Percentiles rank a stretch among this genome's conserved stretches.
Conservation (phyloP, 2,329 filamentous ascomycete species). For the Lomentospora prolificans region DNA sequence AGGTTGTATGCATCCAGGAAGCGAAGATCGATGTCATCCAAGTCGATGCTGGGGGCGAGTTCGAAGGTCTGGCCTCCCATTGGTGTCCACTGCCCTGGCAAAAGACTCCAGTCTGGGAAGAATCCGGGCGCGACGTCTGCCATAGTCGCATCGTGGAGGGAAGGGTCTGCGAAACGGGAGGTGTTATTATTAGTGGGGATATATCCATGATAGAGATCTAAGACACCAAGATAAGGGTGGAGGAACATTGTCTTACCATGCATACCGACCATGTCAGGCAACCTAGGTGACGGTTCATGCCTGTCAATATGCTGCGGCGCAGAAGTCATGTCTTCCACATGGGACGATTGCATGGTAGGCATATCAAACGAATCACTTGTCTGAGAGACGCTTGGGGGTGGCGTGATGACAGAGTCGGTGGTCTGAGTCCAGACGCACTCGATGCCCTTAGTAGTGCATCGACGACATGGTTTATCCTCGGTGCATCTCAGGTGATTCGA, state of each 20-base stretch:
- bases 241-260: neutral
- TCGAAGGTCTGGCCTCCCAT: neutral
- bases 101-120: conserved; percentile 15
- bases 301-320: neutral
- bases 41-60: conserved; percentile 14
- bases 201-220: too few relatives aligned
- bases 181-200: too few relatives aligned
- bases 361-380: neutral
- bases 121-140: neutral
- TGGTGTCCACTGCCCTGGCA: conserved; percentile 10
- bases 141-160: neutral
- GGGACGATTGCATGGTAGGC: neutral
- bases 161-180: neutral
- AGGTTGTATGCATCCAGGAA: conserved; percentile 23
- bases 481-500: conserved; percentile 45
- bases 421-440: conserved; percentile 27
- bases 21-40: conserved; percentile 21
- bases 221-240: too few relatives aligned
- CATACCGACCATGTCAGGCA: neutral
- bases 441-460: conserved; percentile 37
- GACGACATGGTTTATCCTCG: conserved; percentile 43
- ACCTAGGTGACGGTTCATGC: neutral
- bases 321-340: neutral
- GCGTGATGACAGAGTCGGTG: conserved; percentile 10
- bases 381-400: conserved; percentile 8